A percentile compares a stretch with the other conserved stretches of the same genome.
phyloP scores from a whole-genome alignment of 2,329 filamentous ascomycete species.

The Pochonia chlamydosporia region DNA sequence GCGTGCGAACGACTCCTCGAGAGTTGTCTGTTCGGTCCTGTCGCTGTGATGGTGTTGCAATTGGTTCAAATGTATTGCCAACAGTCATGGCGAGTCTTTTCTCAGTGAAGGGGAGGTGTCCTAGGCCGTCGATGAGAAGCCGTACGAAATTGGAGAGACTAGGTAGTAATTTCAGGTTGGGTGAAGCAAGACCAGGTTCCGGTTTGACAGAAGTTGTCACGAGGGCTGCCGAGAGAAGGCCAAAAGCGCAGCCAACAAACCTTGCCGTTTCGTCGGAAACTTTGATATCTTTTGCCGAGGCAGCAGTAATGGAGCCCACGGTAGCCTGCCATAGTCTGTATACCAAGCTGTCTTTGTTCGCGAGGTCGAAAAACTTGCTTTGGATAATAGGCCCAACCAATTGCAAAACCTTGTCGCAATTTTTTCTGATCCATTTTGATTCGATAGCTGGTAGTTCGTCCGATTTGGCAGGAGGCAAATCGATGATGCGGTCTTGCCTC shows the following conservation, averaged over 20 bases:
- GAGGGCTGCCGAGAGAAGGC: slow-evolving; percentile 56
- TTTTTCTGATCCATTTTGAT: slow-evolving; percentile 78
- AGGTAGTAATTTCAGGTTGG: slow-evolving; percentile 46
- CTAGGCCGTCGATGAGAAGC: slow-evolving; percentile 45
- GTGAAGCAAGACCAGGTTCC: slow-evolving; percentile 6
- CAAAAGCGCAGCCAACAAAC: slow-evolving; percentile 68
- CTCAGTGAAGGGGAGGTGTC: slow-evolving; percentile 57
- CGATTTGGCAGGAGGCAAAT: slow-evolving; percentile 50
- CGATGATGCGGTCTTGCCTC: slow-evolving; percentile 66
- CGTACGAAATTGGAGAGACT: slow-evolving; percentile 47
- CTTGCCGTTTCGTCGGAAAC: slow-evolving; percentile 76
- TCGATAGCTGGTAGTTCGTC: slow-evolving; percentile 83
- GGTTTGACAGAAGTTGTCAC: background rate
- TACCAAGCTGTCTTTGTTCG: slow-evolving; percentile 48
- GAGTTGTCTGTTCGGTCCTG: slow-evolving; percentile 46
- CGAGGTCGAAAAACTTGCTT: slow-evolving; percentile 56
- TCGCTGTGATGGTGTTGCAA: slow-evolving; percentile 61
- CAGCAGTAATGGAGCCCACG: slow-evolving; percentile 57
- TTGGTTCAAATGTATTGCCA: slow-evolving; percentile 53
- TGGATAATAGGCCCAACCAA: slow-evolving; percentile 56
- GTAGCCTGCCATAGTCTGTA: slow-evolving; percentile 56
- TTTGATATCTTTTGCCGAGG: slow-evolving; percentile 82
- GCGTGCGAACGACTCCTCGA: slow-evolving; percentile 46
- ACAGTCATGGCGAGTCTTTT: slow-evolving; percentile 47
- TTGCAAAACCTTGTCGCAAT: slow-evolving; percentile 58